Base-by-base conservation (phyloP, 306 rosid genomes). In the Castanea crenata region DNA sequence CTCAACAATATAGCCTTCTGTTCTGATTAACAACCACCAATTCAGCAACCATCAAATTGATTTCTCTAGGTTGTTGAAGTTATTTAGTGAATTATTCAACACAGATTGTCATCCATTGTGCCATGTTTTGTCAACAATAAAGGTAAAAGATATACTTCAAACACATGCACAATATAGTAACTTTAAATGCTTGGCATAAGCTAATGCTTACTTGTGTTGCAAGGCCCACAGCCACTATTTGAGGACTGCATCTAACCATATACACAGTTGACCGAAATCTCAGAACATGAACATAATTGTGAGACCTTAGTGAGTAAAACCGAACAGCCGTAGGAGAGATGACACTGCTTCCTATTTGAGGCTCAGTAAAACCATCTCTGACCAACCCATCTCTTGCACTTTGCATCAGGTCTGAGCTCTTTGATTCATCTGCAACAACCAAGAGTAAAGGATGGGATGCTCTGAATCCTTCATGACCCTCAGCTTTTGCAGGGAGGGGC, bases 161-260 rank as follows among this genome's bases (percentile, higher is more conserved):
- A 62, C 49, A 55, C 20, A 55, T 65, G 79, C 20, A n/a, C 72
- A 71, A 77, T 15, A 64, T 64, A 70, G 69, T 11, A 79, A 84
- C 72, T 34, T 61, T 52, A 64, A 34, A 49, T 74, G 56, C 57
- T 71, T 41, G 6, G 61, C 13, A 58, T 54, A 69, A 57, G 76
- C 63, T 75, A 83, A 82, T 74, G 79, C 98, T 91, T 87, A 96
- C 99, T 85, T 96, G 99, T 51, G 93, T 82, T 74, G 98, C 94
- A 78, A 93, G 99, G 85, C 98, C 96, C 57, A 93, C 94, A 27
- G 98, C 98, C 58, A 96, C 97, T 75, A 93, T 83, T 84, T 81
- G 88, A 73, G 93, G 93, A 89, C 96, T 96, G 93, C 99, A 96
- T 86, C 99, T 90, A 75, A 96, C 92, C 98, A 90, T 91, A 83